Evolutionary conservation across 768 basidiomycete genomes (phyloP), one percentile per base, ranked within the genome.

Genomic region (Austroboletus festivus): DNA sequence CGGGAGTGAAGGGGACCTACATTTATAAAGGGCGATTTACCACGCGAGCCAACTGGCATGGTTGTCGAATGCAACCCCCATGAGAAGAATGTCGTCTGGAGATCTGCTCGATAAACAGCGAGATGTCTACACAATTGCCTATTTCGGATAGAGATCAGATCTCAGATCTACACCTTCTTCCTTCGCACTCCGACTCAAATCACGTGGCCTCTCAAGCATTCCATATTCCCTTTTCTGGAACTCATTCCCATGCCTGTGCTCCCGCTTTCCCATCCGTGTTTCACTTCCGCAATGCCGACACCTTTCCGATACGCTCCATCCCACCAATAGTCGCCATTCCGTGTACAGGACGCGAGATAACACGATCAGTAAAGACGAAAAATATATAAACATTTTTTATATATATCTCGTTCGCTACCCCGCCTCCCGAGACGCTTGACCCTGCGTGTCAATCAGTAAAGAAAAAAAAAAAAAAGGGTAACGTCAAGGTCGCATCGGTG

Each of bases 401-500:
- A 6, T 28, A 12, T 12, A 28, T 28, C 28, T 28, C 28, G 28
- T 12, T 28, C 12, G 28, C 28, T 28, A 28, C 28, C 28, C 12
- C 28, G n/a, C 28, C 28, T 12, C 30, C 39, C 28, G 28, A 38
- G 20, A 46, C 8, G 26, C 33, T 4, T 43, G 38, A 45, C 51
- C 54, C 47, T 57, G 49, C 30, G 24, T 21, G 46, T 28, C 28
- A 28, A 38, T 21, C 18, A 24, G 20, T 38, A 15, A 20, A 19
- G 12, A 5, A 28, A 28, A 12, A 28, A 5, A 28, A 28, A 5
- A 28, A 12, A 6, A 28, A 28, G 5, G n/a, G n/a, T n/a, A n/a
- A 28, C 28, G 12, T 82, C 75, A 91, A 58, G 89, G 89, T 59
- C 89, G 73, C 89, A 92, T 92, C 53, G 93, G 93, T 55, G 81